Conservation (phyloP, 768 basidiomycete species). For the Dentipellis sp. region DNA sequence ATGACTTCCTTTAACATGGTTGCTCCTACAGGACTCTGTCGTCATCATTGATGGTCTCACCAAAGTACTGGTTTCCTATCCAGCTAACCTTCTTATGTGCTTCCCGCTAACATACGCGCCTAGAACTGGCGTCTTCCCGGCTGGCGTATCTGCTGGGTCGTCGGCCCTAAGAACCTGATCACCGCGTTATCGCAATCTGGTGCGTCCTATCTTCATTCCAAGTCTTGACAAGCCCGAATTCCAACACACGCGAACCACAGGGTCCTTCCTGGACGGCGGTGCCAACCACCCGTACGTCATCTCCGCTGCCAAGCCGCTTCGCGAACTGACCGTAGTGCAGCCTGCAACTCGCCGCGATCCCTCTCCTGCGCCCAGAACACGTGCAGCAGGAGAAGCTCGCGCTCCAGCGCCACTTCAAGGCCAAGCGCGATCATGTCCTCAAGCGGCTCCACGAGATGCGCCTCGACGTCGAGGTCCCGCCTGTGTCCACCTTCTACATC, state of each 20-base stretch:
- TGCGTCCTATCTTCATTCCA: constrained; percentile 14
- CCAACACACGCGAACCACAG: constrained; percentile 18
- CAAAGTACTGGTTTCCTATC: constrained; percentile 41
- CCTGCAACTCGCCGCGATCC: constrained; percentile 82
- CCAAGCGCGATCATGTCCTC: constrained; percentile 86
- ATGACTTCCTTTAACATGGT: not conserved
- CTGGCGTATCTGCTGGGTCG: constrained; percentile 91
- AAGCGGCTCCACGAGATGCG: constrained; percentile 69
- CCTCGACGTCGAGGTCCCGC: constrained; percentile 69
- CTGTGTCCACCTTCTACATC: constrained; percentile 84
- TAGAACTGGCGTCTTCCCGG: constrained; percentile 94
- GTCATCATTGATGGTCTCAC: constrained; percentile 90
- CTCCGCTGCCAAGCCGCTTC: not conserved
- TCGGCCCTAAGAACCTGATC: constrained; percentile 84
- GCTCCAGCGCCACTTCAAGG: constrained; percentile 85
- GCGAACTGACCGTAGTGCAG: constrained; percentile 25
- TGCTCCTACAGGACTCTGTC: constrained; percentile 48
- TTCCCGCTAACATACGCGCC: constrained; percentile 4
- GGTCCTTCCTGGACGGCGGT: constrained; percentile 91
- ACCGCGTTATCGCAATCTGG: constrained; percentile 89
- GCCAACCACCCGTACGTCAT: constrained; percentile 74
- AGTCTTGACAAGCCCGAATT: not conserved
- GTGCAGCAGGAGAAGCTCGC: constrained; percentile 73
- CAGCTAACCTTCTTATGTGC: constrained; percentile 13
- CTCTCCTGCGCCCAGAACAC: constrained; percentile 63